Conservation (phyloP, 768 basidiomycete genomes). For the Myochromella boudieri region DNA sequence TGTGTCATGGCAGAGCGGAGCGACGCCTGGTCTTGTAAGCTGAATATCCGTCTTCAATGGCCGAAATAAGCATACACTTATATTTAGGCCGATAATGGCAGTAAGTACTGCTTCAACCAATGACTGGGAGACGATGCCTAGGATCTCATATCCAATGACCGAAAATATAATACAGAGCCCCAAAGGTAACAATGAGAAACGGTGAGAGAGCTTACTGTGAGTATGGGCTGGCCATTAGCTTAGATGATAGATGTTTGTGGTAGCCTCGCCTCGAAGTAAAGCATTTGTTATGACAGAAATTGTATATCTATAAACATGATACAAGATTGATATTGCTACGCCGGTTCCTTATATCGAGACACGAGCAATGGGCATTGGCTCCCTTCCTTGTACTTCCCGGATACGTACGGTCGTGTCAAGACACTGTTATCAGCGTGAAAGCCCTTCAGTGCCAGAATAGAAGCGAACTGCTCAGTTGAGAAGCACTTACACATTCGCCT, state of each 20-base stretch:
- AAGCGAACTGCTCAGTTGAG: too few species aligned
- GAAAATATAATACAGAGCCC: conserved; percentile 66
- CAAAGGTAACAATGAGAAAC: conserved; percentile 15
- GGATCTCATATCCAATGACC: conserved; percentile 61
- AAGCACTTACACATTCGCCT: conserved; percentile 59
- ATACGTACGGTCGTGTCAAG: conserved; percentile 63
- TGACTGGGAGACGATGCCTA: too few species aligned
- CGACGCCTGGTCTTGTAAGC: too few species aligned
- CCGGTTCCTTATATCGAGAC: conserved; percentile 27
- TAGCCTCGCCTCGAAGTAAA: too few species aligned
- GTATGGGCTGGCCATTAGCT: too few species aligned
- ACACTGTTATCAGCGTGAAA: conserved; percentile 37
- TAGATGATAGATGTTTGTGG: too few species aligned
- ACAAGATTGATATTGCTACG: conserved; percentile 1
- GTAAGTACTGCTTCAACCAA: conserved; percentile 51
- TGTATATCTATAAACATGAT: too few species aligned
- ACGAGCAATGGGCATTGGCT: conserved; percentile 64
- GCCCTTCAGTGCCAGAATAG: background rate
- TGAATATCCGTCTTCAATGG: too few species aligned
- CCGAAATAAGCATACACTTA: too few species aligned
- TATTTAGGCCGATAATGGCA: conserved; percentile 55
- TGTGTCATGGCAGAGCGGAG: too few species aligned
- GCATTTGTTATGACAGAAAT: too few species aligned
- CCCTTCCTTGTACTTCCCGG: conserved; percentile 52
- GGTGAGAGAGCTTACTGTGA: too few species aligned